Evolutionary conservation across 2,329 filamentous ascomycete species (phyloP), one percentile per base, ranked within the genome.

Genomic region (Fusarium temperatum): DNA sequence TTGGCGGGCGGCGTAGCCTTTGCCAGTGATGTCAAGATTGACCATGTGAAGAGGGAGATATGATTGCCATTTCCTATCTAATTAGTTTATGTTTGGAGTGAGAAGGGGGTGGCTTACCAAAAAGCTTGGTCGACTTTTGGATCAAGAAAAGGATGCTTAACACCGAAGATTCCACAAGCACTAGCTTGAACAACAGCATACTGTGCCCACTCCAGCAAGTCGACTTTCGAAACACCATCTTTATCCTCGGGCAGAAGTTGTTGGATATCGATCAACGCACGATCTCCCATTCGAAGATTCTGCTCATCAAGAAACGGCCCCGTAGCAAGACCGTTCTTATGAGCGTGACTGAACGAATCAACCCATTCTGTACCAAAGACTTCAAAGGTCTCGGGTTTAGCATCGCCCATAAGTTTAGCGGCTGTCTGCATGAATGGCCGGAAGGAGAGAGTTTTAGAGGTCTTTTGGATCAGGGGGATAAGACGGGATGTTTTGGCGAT

Each of bases 361-460:
- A 63, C 24, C 51, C 72, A 48, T 5, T 73, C 69, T 0, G 54
- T 66, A 5, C 74, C 74, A 35, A 76, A 75, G 3, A 67, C n/a
- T 6, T 75, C 66, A 6, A 59, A 63, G 0, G 72, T 75, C 32
- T 71, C 66, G 0, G 68, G 32, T 1, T 48, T 66, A 0, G 74
- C 69, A n/a, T 59, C 72, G 0, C 72, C 75, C 74, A 76, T 71
- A 11, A 54, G 18, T 38, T 53, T 75, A 0, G 69, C 28, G 7
- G 61, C 66, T 9, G 74, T 73, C 9, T 79, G 78, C 41, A 80
- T 66, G 5, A 80, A 78, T 0, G 79, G 80, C 0, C 75, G 74
- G 60, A 81, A 81, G 8, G 78, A 77, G 0, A 81, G 53, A 0
- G 75, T 76, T 26, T 78, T 79, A 15, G 73, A 70, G 1, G 70